Evolutionary conservation across 257 asterid species (phyloP).

Genomic region (Solanum sejunctum): DNA sequence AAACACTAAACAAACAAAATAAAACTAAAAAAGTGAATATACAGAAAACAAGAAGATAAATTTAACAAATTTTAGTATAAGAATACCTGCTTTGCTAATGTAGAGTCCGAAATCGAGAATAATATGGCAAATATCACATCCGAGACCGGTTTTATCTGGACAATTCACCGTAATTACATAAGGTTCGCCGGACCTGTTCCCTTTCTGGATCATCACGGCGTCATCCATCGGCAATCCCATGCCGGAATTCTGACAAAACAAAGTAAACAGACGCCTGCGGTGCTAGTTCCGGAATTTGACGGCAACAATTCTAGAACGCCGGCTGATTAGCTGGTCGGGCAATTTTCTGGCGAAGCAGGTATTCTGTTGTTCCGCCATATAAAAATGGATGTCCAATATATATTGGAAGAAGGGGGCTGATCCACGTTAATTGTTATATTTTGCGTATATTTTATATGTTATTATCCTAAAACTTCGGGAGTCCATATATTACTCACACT

Average conservation of each 20-base stretch:
- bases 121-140: constrained; percentile 56
- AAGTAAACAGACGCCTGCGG: neutral
- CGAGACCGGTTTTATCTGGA: constrained; percentile 55
- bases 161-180: constrained; percentile 56
- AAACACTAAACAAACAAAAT: neutral
- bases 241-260: neutral
- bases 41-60: neutral
- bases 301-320: neutral
- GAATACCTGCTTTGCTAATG: constrained; percentile 47
- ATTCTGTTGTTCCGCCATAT: neutral
- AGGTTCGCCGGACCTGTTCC: constrained; percentile 51
- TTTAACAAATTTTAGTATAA: neutral
- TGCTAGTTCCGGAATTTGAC: neutral
- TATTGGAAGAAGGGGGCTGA: neutral
- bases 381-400: neutral
- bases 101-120: constrained; percentile 58
- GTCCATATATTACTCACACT: neutral
- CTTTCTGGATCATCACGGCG: constrained; percentile 52
- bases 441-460: neutral
- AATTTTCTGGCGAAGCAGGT: neutral
- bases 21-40: neutral
- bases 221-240: constrained; percentile 50
- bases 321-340: neutral
- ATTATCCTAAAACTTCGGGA: neutral
- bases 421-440: neutral